These are phyloP conservation scores for Pestalotiopsis sp. DNA, from an alignment of 2,329 filamentous ascomycete species.

Conservation along the genomic window DNA sequence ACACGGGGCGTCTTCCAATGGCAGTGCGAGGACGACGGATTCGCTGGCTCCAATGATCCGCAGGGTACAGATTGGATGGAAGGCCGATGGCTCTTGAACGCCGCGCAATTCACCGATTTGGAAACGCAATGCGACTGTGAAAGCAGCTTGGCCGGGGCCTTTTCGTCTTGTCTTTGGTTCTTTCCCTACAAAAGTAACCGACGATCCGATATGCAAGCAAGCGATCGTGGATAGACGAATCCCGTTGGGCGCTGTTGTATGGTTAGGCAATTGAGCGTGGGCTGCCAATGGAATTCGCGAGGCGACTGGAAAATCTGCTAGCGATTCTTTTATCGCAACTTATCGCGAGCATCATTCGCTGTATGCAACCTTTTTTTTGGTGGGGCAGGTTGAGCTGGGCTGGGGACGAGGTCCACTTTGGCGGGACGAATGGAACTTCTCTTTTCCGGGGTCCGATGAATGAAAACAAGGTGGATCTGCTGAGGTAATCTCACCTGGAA, in stretches of 20 bases:
- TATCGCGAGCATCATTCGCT: background rate
- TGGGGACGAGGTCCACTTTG: background rate
- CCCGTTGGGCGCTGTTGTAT: background rate
- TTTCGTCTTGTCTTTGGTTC: background rate
- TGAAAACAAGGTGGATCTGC: background rate
- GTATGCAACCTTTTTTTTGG: constrained; percentile 3
- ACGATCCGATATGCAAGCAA: background rate
- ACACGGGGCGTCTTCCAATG: constrained; percentile 13
- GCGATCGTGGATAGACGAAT: background rate
- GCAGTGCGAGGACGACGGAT: constrained; percentile 1
- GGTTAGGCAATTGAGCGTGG: background rate
- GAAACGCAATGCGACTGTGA: background rate
- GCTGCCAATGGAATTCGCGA: constrained; percentile 2
- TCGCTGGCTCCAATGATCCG: constrained; percentile 15
- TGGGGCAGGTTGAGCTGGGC: background rate
- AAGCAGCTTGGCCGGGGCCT: background rate
- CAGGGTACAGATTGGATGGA: background rate
- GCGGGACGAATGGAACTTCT: background rate
- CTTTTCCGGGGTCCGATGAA: background rate
- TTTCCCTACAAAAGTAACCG: background rate
- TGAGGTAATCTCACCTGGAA: background rate
- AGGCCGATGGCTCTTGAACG: background rate
- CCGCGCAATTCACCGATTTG: background rate
- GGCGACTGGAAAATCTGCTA: constrained; percentile 10
- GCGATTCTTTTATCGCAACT: background rate